Evolutionary conservation across 169 alveolate genomes (phyloP), one percentile per base, ranked within the genome.

Genomic region (Babesia divergens): DNA sequence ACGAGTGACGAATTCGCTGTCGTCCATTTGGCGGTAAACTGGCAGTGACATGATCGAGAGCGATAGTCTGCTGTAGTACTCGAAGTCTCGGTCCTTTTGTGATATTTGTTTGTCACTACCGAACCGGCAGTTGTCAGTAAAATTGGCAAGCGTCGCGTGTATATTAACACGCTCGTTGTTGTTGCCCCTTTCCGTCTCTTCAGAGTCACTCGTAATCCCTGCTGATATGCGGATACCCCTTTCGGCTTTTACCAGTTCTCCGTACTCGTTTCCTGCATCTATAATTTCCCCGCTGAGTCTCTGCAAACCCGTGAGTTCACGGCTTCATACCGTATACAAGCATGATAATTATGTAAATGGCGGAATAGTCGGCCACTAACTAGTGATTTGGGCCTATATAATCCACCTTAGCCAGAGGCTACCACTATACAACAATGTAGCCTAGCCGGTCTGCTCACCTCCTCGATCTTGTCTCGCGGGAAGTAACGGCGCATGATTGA

Each of bases 191-290:
- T 35, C 74, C 18, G 75, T 20, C 29, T 16, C 26, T 8, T n/a
- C 59, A 50, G 47, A 8, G 1, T 42, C 42, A 13, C 38, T 29
- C 20, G 26, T n/a, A 3, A 76, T 53, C 0, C 85, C 85, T 34
- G 49, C 85, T 32, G 81, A 65, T 65, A 76, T 76, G 62, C 85
- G 69, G 26, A 76, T 76, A 18, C 54, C 66, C 65, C 85, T n/a
- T 38, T 67, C 81, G 35, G 52, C 85, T 34, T 51, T 34, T 24
- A 55, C 80, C 35, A 76, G 44, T 38, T 76, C 85, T n/a, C 85
- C 85, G 43, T 22, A 53, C 51, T 60, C 85, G 40, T 76, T 62
- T 42, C 85, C 85, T 2, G 81, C 24, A 34, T 59, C 71, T 3
- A 51, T n/a, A 14, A 76, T 24, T 20, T 76, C 85, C 5, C 69